These are phyloP conservation scores for Nadsonia starkeyi-henricii DNA, from an alignment of 1,139 yeast species.

Conservation along the genomic window DNA sequence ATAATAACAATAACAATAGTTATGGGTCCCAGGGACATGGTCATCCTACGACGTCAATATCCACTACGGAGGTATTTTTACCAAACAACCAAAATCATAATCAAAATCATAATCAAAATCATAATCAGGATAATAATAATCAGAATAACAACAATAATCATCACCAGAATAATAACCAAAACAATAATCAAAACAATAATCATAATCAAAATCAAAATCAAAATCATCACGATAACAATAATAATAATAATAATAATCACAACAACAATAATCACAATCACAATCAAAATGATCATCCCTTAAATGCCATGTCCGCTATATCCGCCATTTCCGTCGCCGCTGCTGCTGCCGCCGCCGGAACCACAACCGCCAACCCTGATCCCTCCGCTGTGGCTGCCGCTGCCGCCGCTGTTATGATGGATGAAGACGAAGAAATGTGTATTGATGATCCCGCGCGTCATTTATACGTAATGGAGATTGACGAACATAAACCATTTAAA, in stretches of 20 bases:
- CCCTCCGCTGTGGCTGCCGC: slow-evolving; percentile 8
- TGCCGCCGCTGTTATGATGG: slow-evolving; percentile 19
- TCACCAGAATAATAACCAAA: neutral
- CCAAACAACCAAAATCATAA: neutral
- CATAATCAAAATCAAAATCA: neutral
- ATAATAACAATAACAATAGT: neutral
- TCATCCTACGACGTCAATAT: neutral
- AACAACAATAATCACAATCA: neutral
- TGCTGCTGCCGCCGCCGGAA: neutral
- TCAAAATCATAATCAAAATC: neutral
- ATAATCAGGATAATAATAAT: neutral
- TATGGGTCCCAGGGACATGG: no score
- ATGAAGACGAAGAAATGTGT: slow-evolving; percentile 28
- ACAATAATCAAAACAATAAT: neutral
- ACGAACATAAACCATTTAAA: slow-evolving; percentile 87
- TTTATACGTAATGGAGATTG: slow-evolving; percentile 65
- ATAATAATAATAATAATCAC: neutral
- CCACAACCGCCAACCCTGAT: neutral
- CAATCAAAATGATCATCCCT: neutral
- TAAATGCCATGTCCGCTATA: neutral
- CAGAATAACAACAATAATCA: no score
- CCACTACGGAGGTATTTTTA: neutral
- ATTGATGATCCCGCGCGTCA: slow-evolving; percentile 7
- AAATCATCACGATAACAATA: neutral
- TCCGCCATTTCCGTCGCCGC: neutral